Base-by-base conservation (phyloP, 2,329 filamentous ascomycete species). In the Fusarium sulawesiense region DNA sequence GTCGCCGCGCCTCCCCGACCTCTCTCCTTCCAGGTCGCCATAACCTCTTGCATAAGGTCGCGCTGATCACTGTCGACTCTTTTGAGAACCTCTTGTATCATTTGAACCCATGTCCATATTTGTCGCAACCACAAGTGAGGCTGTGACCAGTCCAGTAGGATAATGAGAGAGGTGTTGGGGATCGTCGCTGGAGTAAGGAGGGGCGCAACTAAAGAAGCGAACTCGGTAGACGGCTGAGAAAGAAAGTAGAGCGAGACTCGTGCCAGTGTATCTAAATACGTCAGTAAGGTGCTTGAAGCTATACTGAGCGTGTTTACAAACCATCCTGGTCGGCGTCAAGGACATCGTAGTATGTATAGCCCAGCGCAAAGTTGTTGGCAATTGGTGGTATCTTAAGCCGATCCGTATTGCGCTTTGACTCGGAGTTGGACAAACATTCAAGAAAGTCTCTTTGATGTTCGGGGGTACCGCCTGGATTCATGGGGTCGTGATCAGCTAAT, bases 261-360 rank as follows among this genome's bases (percentile, higher is more conserved):
- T 58, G 94, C 94, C 73, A 98, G 87, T 27, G 92, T 95, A 82
- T 98, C 94, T 95, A 66, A n/a, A 51, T n/a, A 18, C 34, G 53
- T 79, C 61, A 79, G 76, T 49, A 23, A 10, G 18, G 27, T 40
- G 34, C 21, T 6, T 25, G 21, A 45, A 54, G 25, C 41, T 37
- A 10, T 32, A 30, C 20, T 29, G 53, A 37, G 16, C 16, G 18
- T n/a, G 48, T 50, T 18, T 20, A 76, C 80, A 63, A 81, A 94
- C 93, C 93, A 85, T 98, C 95, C 80, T 97, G 94, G 78, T 98
- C 94, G 60, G 93, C 92, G 80, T 98, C 94, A 40, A 97, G 86
- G 40, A 98, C 93, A 81, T 98, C 93, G 79, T 97, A 93, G 81
- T 97, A 98, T 56, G 94, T 97, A 79, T 98, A 98, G 54, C 94